phyloP scores from a whole-genome alignment of 495 filamentous ascomycete genomes.

The Talaromyces thailandensis region DNA sequence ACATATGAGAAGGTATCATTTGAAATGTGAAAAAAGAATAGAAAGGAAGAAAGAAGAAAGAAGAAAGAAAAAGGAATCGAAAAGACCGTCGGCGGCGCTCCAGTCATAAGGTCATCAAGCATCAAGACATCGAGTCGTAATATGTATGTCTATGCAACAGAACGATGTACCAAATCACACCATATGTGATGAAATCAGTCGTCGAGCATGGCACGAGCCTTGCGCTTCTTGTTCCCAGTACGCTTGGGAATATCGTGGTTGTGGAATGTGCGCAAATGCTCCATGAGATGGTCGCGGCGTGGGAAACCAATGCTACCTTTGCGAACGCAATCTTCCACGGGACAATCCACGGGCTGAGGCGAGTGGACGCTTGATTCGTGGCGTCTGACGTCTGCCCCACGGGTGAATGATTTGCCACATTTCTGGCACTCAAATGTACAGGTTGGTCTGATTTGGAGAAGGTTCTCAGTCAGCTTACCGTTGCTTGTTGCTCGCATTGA shows the following conservation, averaged over 20 bases:
- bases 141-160: not conserved
- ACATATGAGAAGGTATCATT: not conserved
- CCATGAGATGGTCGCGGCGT: conserved; percentile 77
- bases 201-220: not conserved
- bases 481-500: not conserved
- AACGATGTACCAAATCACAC: not conserved
- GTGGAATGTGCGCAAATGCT: conserved; percentile 79
- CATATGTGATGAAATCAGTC: not conserved
- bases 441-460: conserved; percentile 13
- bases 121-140: conserved; percentile 2
- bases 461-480: not conserved
- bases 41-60: not conserved
- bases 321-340: conserved; percentile 70
- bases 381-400: conserved; percentile 45
- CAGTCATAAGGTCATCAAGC: not conserved
- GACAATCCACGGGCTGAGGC: conserved; percentile 63
- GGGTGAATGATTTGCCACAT: conserved; percentile 41
- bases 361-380: conserved; percentile 45
- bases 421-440: conserved; percentile 34
- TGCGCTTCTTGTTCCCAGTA: conserved; percentile 18
- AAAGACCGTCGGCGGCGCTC: not conserved
- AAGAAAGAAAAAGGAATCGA: not conserved
- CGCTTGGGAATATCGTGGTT: conserved; percentile 42
- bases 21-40: not conserved
- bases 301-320: conserved; percentile 72